A percentile compares a stretch with the other conserved stretches of the same genome.
phyloP scores from a whole-genome alignment of 768 basidiomycete species.

The Russula sp. region DNA sequence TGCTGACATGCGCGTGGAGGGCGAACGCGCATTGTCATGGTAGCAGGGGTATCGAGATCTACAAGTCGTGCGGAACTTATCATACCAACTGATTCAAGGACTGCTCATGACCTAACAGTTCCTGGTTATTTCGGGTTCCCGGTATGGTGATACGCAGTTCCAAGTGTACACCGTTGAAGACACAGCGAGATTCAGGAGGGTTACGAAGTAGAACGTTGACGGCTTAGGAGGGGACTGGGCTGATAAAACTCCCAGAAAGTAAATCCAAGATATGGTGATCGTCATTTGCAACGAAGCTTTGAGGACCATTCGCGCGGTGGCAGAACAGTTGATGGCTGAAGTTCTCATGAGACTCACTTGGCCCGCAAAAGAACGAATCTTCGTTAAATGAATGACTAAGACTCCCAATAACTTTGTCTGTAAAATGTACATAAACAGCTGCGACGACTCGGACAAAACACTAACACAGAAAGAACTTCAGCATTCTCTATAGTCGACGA shows the following conservation, averaged over 20 bases:
- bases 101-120: too few relatives aligned
- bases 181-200: too few relatives aligned
- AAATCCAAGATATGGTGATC: background rate
- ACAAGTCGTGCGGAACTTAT: too few relatives aligned
- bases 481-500: background rate
- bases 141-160: too few relatives aligned
- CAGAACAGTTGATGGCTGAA: background rate
- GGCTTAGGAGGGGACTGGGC: background rate
- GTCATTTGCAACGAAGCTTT: background rate
- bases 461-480: constrained; percentile 1
- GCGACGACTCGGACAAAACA: constrained; percentile 8
- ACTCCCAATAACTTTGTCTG: background rate
- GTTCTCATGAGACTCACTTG: background rate
- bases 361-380: background rate
- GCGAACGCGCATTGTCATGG: too few relatives aligned
- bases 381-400: background rate
- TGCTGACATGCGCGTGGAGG: background rate
- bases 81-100: too few relatives aligned
- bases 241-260: background rate
- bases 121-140: too few relatives aligned
- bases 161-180: background rate
- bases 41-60: too few relatives aligned
- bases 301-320: background rate
- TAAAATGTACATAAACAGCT: constrained; percentile 5
- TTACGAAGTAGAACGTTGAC: background rate